Conservation (phyloP, 106 monocot species). For the Dendrobium chrysotoxum region DNA sequence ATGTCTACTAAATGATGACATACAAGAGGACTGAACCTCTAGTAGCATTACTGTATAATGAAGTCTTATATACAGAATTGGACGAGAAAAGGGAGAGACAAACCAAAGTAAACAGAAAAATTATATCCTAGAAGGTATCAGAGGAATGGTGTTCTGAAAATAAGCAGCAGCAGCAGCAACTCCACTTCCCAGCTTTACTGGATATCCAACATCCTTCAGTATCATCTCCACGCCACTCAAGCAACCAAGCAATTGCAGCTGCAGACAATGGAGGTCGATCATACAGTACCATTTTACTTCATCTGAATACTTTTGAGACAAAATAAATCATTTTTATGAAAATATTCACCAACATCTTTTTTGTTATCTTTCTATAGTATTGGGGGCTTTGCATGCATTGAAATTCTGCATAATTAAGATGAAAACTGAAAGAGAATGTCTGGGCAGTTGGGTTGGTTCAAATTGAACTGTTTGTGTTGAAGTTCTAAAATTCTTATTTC, state of each 20-base stretch:
- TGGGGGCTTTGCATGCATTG: too few relatives aligned
- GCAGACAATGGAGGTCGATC: constrained; percentile 10
- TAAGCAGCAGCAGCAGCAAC: constrained; percentile 80
- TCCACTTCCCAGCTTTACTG: constrained; percentile 83
- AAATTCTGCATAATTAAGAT: too few relatives aligned
- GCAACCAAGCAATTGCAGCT: constrained; percentile 91
- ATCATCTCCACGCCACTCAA: constrained; percentile 92
- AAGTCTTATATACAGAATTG: background rate
- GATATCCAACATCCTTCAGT: constrained; percentile 85
- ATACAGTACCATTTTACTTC: too few relatives aligned
- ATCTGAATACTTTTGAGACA: too few relatives aligned
- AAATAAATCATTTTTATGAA: too few relatives aligned
- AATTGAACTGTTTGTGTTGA: too few relatives aligned
- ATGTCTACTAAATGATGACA: too few relatives aligned
- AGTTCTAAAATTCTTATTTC: too few relatives aligned
- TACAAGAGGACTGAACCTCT: background rate
- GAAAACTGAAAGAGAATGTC: too few relatives aligned
- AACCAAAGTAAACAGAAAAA: background rate
- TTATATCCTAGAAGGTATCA: constrained; percentile 71
- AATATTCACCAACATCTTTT: too few relatives aligned
- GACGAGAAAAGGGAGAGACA: background rate
- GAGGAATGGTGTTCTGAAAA: constrained; percentile 59
- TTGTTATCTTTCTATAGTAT: too few relatives aligned
- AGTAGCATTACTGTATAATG: constrained; percentile 2
- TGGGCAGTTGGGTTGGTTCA: too few relatives aligned